Percentiles rank a stretch among this genome's conserved stretches.
Evolutionary conservation across 257 asterid genomes (phyloP).

Genomic region (Solanum pennellii): DNA sequence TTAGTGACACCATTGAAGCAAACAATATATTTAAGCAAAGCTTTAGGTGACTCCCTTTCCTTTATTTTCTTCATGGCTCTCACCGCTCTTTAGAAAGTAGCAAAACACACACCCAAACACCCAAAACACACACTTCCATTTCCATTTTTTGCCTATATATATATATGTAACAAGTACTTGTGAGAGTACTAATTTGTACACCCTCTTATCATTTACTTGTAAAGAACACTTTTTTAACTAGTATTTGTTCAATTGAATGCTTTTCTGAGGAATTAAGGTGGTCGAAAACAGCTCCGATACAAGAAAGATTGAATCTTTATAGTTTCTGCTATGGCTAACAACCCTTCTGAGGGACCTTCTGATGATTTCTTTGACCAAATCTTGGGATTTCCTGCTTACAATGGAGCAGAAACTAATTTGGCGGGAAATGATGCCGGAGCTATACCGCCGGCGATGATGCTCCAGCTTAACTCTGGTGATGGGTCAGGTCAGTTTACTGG

Average conservation of each 20-base stretch:
- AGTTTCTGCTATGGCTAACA: constrained; percentile 53
- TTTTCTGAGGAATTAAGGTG: not conserved
- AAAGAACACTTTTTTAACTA: not conserved
- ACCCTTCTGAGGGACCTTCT: constrained; percentile 56
- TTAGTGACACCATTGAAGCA: not conserved
- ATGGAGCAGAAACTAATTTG: constrained; percentile 20
- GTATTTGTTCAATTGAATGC: not conserved
- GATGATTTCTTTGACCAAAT: constrained; percentile 93
- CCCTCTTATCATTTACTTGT: not conserved
- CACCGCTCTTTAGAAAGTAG: constrained; percentile 18
- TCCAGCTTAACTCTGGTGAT: constrained; percentile 37
- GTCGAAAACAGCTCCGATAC: not conserved
- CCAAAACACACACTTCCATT: not conserved
- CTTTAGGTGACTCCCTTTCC: constrained; percentile 11
- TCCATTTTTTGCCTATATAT: not conserved
- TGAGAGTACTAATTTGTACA: not conserved
- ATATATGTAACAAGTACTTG: not conserved
- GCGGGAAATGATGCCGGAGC: constrained; percentile 17
- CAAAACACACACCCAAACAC: not conserved
- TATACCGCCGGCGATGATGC: constrained; percentile 24
- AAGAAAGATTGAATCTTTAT: not conserved
- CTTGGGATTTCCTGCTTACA: constrained; percentile 62
- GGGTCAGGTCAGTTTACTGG: constrained; percentile 53
- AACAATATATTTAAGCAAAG: not conserved
- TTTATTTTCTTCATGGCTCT: constrained; percentile 20